Evolutionary conservation across 371 early-diverging fungal species (phyloP).

Genomic region (Smittium culicis): DNA sequence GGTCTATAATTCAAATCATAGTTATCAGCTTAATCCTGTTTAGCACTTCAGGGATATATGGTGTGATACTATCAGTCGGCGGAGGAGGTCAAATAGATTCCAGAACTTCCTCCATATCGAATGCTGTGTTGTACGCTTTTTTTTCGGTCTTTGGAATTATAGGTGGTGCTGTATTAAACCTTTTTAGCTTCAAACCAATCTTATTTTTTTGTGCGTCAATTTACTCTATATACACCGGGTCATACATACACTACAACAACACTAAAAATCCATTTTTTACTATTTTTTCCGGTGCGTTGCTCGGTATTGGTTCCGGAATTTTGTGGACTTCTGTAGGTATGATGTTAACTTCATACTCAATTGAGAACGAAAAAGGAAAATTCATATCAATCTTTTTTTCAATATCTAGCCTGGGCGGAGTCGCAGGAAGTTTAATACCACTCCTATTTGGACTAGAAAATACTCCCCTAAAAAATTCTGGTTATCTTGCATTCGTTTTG

Average conservation of each 20-base stretch:
- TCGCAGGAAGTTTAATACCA: slow-evolving; percentile 56
- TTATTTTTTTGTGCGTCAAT: slow-evolving; percentile 11
- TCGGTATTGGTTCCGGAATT: slow-evolving; percentile 34
- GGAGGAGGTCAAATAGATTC: slow-evolving; percentile 46
- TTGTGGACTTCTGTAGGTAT: slow-evolving; percentile 62
- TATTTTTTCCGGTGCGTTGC: slow-evolving; percentile 28
- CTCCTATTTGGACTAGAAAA: no score
- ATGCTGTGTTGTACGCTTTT: slow-evolving; percentile 38
- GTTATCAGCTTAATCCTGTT: not conserved
- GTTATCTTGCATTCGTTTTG: slow-evolving; percentile 48
- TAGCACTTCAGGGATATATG: slow-evolving; percentile 36
- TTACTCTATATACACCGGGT: slow-evolving; percentile 24
- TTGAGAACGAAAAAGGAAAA: slow-evolving; percentile 53
- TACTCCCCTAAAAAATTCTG: slow-evolving; percentile 37
- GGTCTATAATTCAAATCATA: not conserved
- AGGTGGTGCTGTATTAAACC: slow-evolving; percentile 19
- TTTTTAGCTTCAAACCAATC: slow-evolving; percentile 19
- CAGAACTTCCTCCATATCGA: slow-evolving; percentile 38
- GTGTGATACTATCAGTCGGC: slow-evolving; percentile 45
- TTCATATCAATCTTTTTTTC: slow-evolving; percentile 65
- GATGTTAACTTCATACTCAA: no score
- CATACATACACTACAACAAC: slow-evolving; percentile 16
- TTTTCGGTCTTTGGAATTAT: slow-evolving; percentile 43
- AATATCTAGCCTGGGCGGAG: slow-evolving; percentile 61
- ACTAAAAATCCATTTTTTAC: slow-evolving; percentile 14